phyloP scores from a whole-genome alignment of 257 asterid genomes.

The Datura wrightii region DNA sequence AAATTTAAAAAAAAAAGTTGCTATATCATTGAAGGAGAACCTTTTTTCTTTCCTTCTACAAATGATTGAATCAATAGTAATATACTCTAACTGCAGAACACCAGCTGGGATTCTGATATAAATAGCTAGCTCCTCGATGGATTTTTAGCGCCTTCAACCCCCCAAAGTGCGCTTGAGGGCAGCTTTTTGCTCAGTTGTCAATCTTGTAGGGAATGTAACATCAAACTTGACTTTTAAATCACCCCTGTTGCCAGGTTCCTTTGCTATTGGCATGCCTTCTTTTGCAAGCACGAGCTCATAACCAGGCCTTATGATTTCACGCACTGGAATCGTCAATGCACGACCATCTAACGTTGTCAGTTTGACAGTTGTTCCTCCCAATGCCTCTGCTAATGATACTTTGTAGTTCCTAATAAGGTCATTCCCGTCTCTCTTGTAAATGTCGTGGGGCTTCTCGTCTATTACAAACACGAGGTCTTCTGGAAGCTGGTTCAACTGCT shows the following conservation, averaged over 20 bases:
- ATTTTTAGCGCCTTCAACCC: constrained; percentile 36
- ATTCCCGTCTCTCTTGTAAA: constrained; percentile 71
- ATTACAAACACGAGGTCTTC: constrained; percentile 87
- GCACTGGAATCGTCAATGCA: constrained; percentile 57
- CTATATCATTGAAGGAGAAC: background rate
- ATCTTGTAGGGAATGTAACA: constrained; percentile 65
- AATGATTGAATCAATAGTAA: background rate
- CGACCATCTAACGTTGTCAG: constrained; percentile 62
- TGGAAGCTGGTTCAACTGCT: constrained; percentile 75
- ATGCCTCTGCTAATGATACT: constrained; percentile 65
- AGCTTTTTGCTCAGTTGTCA: constrained; percentile 68
- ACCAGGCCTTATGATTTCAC: constrained; percentile 48
- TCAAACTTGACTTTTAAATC: constrained; percentile 71
- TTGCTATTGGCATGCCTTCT: constrained; percentile 88
- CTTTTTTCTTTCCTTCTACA: background rate
- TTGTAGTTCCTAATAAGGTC: constrained; percentile 55
- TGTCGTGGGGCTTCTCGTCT: constrained; percentile 78
- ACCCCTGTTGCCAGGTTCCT: constrained; percentile 61
- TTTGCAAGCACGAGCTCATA: constrained; percentile 62
- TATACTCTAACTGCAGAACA: background rate
- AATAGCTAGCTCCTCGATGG: background rate
- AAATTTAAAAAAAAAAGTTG: background rate
- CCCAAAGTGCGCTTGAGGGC: constrained; percentile 61
- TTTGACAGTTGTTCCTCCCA: constrained; percentile 62
- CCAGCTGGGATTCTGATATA: background rate